phyloP scores from a whole-genome alignment of 1,284 basidiomycete species.

The Cutaneotrichosporon cavernicola region DNA sequence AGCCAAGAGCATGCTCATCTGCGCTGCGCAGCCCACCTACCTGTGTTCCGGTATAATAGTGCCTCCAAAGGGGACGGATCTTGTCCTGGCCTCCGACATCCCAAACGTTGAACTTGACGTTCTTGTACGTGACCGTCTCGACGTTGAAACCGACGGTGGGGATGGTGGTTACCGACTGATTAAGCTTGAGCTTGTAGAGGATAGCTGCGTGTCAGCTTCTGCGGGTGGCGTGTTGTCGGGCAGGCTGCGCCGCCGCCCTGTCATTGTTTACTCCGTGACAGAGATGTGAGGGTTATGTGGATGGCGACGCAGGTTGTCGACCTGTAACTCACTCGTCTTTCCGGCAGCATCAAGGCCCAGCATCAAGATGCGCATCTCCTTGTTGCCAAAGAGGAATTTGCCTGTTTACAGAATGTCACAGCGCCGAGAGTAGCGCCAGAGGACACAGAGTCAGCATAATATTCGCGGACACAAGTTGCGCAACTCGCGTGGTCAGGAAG shows the following conservation, averaged over 20 bases:
- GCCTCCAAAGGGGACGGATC: constrained; percentile 96
- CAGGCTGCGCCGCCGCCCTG: not conserved
- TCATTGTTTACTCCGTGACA: constrained; percentile 45
- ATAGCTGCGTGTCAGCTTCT: constrained; percentile 68
- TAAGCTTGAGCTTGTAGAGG: constrained; percentile 98
- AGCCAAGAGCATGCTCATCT: not conserved
- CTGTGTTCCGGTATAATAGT: constrained; percentile 68
- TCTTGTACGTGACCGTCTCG: constrained; percentile 99
- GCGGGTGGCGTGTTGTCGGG: constrained; percentile 95
- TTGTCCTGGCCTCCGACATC: constrained; percentile 99
- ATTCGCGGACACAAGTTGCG: not conserved
- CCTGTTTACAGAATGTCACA: constrained; percentile 35
- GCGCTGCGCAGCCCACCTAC: constrained; percentile 28
- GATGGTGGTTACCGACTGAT: constrained; percentile 98
- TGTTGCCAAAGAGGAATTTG: constrained; percentile 61
- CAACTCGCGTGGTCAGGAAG: not conserved
- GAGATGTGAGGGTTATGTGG: not conserved
- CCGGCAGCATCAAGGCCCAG: constrained; percentile 93
- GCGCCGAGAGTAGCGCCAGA: not conserved
- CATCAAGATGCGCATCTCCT: constrained; percentile 67
- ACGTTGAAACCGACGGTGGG: constrained; percentile 93
- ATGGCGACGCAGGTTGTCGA: not conserved
- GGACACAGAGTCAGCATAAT: constrained; percentile 13
- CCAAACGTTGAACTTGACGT: constrained; percentile 99
- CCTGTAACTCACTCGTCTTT: constrained; percentile 73